Conservation (phyloP, 768 basidiomycete species). For the Obba rivulosa region DNA sequence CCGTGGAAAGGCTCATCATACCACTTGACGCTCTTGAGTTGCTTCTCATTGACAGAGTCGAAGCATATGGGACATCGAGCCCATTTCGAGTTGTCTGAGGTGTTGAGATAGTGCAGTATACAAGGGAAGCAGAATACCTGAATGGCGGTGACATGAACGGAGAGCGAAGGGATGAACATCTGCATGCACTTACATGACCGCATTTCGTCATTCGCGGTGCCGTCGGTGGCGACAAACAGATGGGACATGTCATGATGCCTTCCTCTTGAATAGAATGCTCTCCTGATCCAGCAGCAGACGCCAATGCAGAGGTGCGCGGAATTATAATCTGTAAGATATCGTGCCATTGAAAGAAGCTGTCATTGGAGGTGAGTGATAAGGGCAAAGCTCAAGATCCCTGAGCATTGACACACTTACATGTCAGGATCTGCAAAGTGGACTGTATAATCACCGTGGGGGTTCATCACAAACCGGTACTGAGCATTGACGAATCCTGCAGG, state of each 20-base stretch:
- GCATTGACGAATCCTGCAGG: slow-evolving; percentile 91
- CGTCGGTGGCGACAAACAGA: slow-evolving; percentile 87
- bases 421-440: slow-evolving; percentile 97
- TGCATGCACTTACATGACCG: slow-evolving; percentile 74
- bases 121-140: slow-evolving; percentile 95
- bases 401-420: slow-evolving; percentile 53
- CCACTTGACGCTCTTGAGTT: slow-evolving; percentile 93
- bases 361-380: slow-evolving; percentile 6
- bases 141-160: slow-evolving; percentile 5
- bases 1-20: slow-evolving; percentile 46
- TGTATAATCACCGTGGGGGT: slow-evolving; percentile 86
- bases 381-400: slow-evolving; percentile 8
- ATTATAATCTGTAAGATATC: slow-evolving; percentile 95
- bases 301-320: slow-evolving; percentile 73
- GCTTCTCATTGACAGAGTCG: slow-evolving; percentile 84
- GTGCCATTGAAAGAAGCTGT: slow-evolving; percentile 91
- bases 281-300: slow-evolving; percentile 50
- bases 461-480: slow-evolving; percentile 93
- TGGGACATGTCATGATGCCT: slow-evolving; percentile 79
- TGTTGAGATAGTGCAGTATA: slow-evolving; percentile 84
- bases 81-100: slow-evolving; percentile 79
- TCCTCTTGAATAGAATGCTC: slow-evolving; percentile 42
- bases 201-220: slow-evolving; percentile 96
- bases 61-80: slow-evolving; percentile 94
- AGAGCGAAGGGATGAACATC: slow-evolving; percentile 3